Conservation (phyloP, 2,329 filamentous ascomycete genomes). For the Xylaria sp. region DNA sequence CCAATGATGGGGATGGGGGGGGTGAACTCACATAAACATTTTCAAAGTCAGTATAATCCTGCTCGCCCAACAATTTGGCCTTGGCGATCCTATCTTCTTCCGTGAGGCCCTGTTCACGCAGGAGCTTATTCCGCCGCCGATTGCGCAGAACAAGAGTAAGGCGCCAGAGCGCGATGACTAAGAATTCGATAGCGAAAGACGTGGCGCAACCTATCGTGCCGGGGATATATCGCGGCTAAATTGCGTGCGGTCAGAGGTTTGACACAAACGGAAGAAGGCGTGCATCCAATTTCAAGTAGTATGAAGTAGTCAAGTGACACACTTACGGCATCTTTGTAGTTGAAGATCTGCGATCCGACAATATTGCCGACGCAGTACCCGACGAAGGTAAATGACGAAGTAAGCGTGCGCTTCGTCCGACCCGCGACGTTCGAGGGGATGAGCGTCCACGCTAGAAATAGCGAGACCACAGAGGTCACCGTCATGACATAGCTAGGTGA, state of each 20-base stretch:
- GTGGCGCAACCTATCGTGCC: conserved; percentile 55
- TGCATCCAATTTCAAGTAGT: no score
- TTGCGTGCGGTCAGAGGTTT: conserved; percentile 7
- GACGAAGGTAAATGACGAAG: conserved; percentile 58
- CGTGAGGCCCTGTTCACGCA: conserved; percentile 48
- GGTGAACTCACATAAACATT: conserved; percentile 51
- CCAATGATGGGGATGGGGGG: neutral
- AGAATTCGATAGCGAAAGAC: conserved; percentile 53
- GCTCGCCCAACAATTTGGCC: conserved; percentile 52
- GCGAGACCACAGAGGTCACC: conserved; percentile 49
- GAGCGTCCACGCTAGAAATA: conserved; percentile 52
- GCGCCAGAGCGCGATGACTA: conserved; percentile 55
- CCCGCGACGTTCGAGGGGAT: conserved; percentile 60
- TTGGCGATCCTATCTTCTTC: conserved; percentile 50
- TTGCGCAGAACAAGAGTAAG: conserved; percentile 56
- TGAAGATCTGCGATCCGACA: conserved; percentile 60
- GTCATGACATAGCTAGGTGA: conserved; percentile 50
- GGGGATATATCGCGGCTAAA: conserved; percentile 55
- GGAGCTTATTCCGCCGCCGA: conserved; percentile 47
- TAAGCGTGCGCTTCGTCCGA: conserved; percentile 59
- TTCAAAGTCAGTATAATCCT: conserved; percentile 53
- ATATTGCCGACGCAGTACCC: conserved; percentile 62
- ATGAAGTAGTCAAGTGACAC: neutral
- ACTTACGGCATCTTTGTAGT: conserved; percentile 54
- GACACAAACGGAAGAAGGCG: neutral